phyloP scores from a whole-genome alignment of 768 basidiomycete species.

The Mycena leptocephala region DNA sequence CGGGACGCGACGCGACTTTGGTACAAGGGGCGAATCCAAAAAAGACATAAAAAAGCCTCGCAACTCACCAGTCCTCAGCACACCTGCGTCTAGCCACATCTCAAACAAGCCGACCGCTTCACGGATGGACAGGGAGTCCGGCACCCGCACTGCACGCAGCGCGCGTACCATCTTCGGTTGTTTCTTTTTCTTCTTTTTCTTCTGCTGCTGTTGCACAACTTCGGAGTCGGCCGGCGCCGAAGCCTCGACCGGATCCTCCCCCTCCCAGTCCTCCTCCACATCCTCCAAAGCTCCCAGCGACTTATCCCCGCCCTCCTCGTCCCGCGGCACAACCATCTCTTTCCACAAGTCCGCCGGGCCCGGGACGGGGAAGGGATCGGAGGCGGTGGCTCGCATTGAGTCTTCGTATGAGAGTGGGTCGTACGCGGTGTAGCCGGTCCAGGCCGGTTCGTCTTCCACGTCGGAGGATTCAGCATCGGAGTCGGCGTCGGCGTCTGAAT shows the following conservation, averaged over 20 bases:
- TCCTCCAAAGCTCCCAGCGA: neutral
- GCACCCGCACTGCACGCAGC: slow-evolving; percentile 57
- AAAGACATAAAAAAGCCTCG: slow-evolving; percentile 15
- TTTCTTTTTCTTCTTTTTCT: neutral
- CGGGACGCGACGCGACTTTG: too few species aligned
- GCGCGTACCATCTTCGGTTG: neutral
- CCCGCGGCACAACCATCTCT: neutral
- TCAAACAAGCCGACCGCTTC: slow-evolving; percentile 88
- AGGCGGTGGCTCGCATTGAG: neutral
- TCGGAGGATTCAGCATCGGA: neutral
- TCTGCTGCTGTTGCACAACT: neutral
- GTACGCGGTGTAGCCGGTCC: slow-evolving; percentile 62
- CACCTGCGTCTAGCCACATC: slow-evolving; percentile 78
- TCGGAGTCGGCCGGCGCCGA: neutral
- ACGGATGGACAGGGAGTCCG: slow-evolving; percentile 69
- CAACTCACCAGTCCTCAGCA: slow-evolving; percentile 66
- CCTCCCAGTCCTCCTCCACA: neutral
- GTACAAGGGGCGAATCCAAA: neutral
- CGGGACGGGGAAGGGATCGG: slow-evolving; percentile 13
- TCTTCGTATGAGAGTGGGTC: slow-evolving; percentile 31
- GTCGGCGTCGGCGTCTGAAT: neutral
- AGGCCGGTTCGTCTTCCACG: neutral
- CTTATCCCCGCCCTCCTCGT: neutral
- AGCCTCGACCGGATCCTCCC: neutral
- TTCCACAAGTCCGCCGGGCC: slow-evolving; percentile 16